Evolutionary conservation across 306 rosid species (phyloP).

Genomic region (Acmispon strigosus): DNA sequence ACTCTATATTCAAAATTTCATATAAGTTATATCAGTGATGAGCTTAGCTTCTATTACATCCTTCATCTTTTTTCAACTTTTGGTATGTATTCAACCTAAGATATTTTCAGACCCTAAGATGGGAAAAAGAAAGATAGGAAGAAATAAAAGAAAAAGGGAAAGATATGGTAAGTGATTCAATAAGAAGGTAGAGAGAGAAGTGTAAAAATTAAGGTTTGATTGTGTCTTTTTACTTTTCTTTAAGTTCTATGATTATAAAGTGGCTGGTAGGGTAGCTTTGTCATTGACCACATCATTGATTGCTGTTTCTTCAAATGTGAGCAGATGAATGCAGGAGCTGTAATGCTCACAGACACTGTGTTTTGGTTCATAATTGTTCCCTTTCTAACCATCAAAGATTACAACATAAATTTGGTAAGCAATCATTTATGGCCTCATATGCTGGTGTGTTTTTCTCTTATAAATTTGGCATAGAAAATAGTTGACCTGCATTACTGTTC

Average conservation of each 20-base stretch:
- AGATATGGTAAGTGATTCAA: no score
- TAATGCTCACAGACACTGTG: conserved; percentile 81
- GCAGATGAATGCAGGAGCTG: conserved; percentile 98
- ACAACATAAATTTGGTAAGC: conserved; percentile 81
- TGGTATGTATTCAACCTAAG: neutral
- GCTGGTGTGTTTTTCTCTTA: neutral
- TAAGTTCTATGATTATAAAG: neutral
- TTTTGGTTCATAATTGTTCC: conserved; percentile 92
- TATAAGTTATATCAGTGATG: neutral
- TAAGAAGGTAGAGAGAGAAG: no score
- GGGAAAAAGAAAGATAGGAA: no score
- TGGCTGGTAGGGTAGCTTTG: neutral
- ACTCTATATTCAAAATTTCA: neutral
- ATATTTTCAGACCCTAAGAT: no score
- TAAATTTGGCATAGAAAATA: no score
- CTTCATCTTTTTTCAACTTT: neutral
- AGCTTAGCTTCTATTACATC: neutral
- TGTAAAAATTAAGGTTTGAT: no score
- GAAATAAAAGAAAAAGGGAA: no score
- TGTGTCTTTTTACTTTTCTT: no score
- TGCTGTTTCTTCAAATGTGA: conserved; percentile 8
- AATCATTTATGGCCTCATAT: neutral
- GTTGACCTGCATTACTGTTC: neutral
- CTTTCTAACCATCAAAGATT: conserved; percentile 68
- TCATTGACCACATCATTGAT: neutral